phyloP scores from a whole-genome alignment of 208 protist genomes.

The Trypanosoma mega region DNA sequence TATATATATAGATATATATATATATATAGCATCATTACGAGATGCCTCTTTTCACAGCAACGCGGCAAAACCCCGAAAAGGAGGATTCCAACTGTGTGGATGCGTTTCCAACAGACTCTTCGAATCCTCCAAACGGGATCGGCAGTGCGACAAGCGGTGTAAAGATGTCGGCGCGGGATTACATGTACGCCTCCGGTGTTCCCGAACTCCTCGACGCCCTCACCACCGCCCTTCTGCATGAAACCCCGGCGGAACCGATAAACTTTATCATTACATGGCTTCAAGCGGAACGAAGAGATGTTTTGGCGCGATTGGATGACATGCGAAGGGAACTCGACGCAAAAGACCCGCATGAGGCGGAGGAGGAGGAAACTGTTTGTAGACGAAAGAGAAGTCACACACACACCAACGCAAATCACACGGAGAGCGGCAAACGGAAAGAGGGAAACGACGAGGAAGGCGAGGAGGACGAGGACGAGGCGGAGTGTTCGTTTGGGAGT shows the following conservation, averaged over 20 bases:
- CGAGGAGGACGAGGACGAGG: too few relatives aligned
- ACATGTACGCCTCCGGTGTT: conserved; percentile 25
- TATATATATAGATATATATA: too few relatives aligned
- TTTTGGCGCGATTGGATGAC: neutral
- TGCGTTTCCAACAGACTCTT: too few relatives aligned
- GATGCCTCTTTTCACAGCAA: too few relatives aligned
- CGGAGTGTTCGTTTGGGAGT: too few relatives aligned
- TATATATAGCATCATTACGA: too few relatives aligned
- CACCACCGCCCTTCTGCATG: conserved; percentile 40
- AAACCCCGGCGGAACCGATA: conserved; percentile 50
- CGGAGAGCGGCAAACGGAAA: too few relatives aligned
- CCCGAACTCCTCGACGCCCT: conserved; percentile 64
- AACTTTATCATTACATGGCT: conserved; percentile 64
- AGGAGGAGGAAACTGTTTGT: neutral
- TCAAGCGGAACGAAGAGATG: conserved; percentile 22
- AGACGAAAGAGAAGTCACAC: neutral
- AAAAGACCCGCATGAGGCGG: neutral
- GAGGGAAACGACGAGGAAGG: too few relatives aligned
- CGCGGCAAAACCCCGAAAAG: too few relatives aligned
- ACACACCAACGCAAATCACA: too few relatives aligned
- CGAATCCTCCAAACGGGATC: too few relatives aligned
- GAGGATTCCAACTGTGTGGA: too few relatives aligned
- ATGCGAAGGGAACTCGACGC: neutral
- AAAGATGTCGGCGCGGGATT: conserved; percentile 25
- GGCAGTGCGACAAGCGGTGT: neutral